Evolutionary conservation across 306 rosid species (phyloP).

Genomic region (Senna tora): DNA sequence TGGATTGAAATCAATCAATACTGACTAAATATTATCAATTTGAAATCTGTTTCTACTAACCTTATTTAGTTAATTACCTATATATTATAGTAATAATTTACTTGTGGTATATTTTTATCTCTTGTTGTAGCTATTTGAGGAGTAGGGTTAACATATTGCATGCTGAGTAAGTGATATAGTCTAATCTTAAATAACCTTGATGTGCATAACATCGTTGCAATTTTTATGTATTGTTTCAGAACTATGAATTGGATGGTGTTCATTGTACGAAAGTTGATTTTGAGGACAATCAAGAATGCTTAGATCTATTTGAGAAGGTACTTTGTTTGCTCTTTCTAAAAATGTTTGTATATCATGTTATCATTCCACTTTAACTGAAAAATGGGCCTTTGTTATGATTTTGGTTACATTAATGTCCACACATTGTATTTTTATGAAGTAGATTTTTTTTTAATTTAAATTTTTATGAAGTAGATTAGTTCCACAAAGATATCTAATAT

Average conservation of each 20-base stretch:
- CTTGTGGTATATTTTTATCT: not conserved
- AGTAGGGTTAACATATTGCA: not conserved
- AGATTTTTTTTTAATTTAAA: no score
- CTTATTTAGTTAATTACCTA: not conserved
- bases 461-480: constrained; percentile 6
- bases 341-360: constrained; percentile 20
- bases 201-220: constrained; percentile 32
- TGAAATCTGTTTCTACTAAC: not conserved
- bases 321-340: constrained; percentile 28
- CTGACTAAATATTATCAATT: not conserved
- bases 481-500: not conserved
- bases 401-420: constrained; percentile 19
- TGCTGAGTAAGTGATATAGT: constrained; percentile 7
- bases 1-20: not conserved
- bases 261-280: constrained; percentile 69
- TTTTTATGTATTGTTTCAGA: constrained; percentile 57
- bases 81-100: not conserved
- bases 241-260: constrained; percentile 74
- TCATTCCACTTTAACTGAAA: constrained; percentile 26
- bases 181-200: constrained; percentile 7
- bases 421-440: constrained; percentile 6
- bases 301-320: constrained; percentile 97
- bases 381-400: constrained; percentile 6
- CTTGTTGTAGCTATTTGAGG: not conserved
- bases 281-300: constrained; percentile 89